Evolutionary conservation across 495 filamentous ascomycete genomes (phyloP), one percentile per base, ranked within the genome.

Genomic region (Penicillium bialowiezense): DNA sequence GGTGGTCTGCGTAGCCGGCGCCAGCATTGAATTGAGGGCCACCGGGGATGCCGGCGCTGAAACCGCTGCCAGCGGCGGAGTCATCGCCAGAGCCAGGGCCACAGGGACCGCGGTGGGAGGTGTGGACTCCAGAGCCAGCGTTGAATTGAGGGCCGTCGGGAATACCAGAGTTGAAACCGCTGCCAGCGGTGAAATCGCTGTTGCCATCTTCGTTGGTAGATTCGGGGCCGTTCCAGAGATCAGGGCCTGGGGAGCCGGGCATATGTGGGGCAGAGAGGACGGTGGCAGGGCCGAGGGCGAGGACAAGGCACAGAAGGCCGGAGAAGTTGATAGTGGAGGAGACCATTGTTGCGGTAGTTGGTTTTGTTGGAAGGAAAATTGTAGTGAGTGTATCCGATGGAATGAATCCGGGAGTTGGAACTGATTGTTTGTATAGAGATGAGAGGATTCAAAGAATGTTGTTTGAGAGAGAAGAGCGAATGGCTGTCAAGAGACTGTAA

Each of bases 281-380:
- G 6, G 63, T 49, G 9, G 59, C 54, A 23, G 70, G 69, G 26
- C 61, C 63, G 29, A 63, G 48, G 38, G 68, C 54, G 17, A 75
- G 61, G 39, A 69, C 18, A 5, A 73, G 62, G 53, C 63, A 67
- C 52, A 75, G 46, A 36, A 68, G 57, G 44, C 69, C 52, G 5
- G 66, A 64, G 52, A 65, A 37, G 34, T 41, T 64, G 50, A 70
- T 69, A 44, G 59, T 54, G 44, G 50, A 56, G 50, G 62, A 58
- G 54, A 55, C 40, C 69, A 71, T 73, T 53, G 39, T 62, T 44
- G 38, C 29, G 29, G 28, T 50, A 37, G 39, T 41, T 3, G 13
- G 14, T 19, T 10, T 49, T 18, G 33, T 24, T 18, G 20, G 17
- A 18, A 42, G 20, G 17, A 12, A 42, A 5, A 41, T 24, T 48